Evolutionary conservation across 768 basidiomycete species (phyloP).

Genomic region (Amanita phalloides): DNA sequence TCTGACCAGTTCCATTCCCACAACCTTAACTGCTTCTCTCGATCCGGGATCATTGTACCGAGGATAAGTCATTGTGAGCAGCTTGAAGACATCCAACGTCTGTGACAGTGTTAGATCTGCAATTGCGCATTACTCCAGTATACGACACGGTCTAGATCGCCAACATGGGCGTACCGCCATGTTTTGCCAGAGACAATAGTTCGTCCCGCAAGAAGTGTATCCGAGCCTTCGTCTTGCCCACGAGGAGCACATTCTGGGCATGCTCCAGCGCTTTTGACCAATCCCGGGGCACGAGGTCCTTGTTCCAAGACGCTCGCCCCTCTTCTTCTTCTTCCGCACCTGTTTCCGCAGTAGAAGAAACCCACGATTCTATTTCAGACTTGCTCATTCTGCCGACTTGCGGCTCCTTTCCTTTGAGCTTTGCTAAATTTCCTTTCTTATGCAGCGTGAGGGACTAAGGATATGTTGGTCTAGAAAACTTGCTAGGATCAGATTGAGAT

Average conservation of each 20-base stretch:
- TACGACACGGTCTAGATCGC: not conserved
- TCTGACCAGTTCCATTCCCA: conserved; percentile 52
- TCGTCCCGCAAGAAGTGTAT: not conserved
- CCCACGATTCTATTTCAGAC: conserved; percentile 56
- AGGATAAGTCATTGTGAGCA: conserved; percentile 68
- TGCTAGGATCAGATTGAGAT: conserved; percentile 1
- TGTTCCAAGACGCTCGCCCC: not conserved
- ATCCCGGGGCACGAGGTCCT: not conserved
- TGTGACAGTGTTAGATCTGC: conserved; percentile 53
- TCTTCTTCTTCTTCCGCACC: conserved; percentile 19
- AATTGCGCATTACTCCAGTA: conserved; percentile 1
- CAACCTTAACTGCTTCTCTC: conserved; percentile 56
- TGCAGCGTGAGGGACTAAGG: conserved; percentile 19
- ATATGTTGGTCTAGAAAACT: not conserved
- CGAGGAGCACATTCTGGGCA: conserved; percentile 1
- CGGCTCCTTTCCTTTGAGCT: conserved; percentile 39
- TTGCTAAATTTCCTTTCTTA: conserved; percentile 29
- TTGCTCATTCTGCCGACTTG: conserved; percentile 27
- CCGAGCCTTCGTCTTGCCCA: conserved; percentile 1
- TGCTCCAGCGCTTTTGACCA: conserved; percentile 2
- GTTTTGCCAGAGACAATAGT: not conserved
- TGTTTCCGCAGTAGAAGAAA: conserved; percentile 32
- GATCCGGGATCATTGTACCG: conserved; percentile 69
- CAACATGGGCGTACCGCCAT: conserved; percentile 4
- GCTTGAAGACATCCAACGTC: conserved; percentile 56